These are phyloP conservation scores for Haematococcus lacustris DNA, from an alignment of 139 green algal genomes.

Conservation along the genomic window DNA sequence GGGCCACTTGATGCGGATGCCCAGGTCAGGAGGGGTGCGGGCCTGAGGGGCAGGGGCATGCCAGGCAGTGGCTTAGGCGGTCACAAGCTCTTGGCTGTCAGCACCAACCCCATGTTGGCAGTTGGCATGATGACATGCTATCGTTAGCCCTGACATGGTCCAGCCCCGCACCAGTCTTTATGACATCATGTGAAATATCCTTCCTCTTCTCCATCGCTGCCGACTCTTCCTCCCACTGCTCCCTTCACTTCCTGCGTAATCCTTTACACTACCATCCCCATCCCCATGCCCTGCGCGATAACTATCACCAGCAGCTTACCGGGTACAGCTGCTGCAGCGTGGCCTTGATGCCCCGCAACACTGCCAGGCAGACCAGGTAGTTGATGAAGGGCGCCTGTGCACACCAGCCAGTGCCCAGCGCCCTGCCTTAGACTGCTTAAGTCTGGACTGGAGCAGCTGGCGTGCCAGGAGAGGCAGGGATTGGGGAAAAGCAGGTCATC, in stretches of 20 bases:
- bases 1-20: conserved; percentile 90
- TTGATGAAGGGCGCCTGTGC: conserved; percentile 85
- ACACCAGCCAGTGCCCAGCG: conserved; percentile 13
- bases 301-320: conserved; percentile 11
- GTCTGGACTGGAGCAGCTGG: not conserved
- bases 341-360: conserved; percentile 68
- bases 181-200: not conserved
- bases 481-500: not conserved
- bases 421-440: not conserved
- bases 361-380: conserved; percentile 83
- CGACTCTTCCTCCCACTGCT: not conserved
- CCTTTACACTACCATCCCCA: not conserved
- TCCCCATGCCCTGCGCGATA: no score
- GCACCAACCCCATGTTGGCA: not conserved
- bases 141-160: no score
- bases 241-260: not conserved
- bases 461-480: no score
- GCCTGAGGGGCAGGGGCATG: not conserved
- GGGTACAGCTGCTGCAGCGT: conserved; percentile 5
- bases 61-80: not conserved
- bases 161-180: no score
- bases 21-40: conserved; percentile 5
- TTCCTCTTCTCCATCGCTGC: not conserved
- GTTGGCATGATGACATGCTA: not conserved
- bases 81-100: not conserved